Percentiles rank a stretch among this genome's conserved stretches.
Evolutionary conservation across 352 stramenopile genomes (phyloP).

Genomic region (Pythium aphanidermatum): DNA sequence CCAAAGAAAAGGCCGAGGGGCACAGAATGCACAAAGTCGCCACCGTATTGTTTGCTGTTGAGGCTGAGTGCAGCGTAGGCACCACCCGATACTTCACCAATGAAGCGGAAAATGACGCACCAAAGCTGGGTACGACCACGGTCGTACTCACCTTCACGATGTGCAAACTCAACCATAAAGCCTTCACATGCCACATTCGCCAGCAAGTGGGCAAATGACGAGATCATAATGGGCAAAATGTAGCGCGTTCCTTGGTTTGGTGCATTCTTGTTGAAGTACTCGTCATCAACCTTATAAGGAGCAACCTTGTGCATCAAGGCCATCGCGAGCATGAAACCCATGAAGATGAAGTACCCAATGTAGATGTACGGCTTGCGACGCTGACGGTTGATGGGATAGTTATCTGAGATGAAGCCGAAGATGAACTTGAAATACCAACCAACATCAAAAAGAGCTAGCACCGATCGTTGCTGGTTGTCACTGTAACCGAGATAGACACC

Average conservation of each 20-base stretch:
- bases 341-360: slow-evolving; percentile 20
- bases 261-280: slow-evolving; percentile 5
- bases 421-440: slow-evolving; percentile 25
- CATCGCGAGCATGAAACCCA: slow-evolving; percentile 12
- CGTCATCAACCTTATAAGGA: not conserved
- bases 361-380: slow-evolving; percentile 28
- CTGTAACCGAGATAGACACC: slow-evolving; percentile 16
- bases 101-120: slow-evolving; percentile 17
- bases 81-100: slow-evolving; percentile 14
- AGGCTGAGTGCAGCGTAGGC: slow-evolving; percentile 6
- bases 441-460: slow-evolving; percentile 1
- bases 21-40: slow-evolving; percentile 15
- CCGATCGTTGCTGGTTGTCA: not conserved
- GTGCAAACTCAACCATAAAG: slow-evolving; percentile 26
- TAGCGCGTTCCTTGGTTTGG: slow-evolving; percentile 9
- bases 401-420: slow-evolving; percentile 24
- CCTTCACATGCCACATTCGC: slow-evolving; percentile 21
- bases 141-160: slow-evolving; percentile 22
- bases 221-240: slow-evolving; percentile 16
- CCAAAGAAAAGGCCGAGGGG: slow-evolving; percentile 17
- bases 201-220: slow-evolving; percentile 18
- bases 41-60: slow-evolving; percentile 17
- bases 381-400: slow-evolving; percentile 19
- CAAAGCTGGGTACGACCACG: slow-evolving; percentile 20
- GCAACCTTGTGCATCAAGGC: slow-evolving; percentile 1